Conservation (phyloP, 371 early-diverging fungal species). For the Lichtheimia ornata region DNA sequence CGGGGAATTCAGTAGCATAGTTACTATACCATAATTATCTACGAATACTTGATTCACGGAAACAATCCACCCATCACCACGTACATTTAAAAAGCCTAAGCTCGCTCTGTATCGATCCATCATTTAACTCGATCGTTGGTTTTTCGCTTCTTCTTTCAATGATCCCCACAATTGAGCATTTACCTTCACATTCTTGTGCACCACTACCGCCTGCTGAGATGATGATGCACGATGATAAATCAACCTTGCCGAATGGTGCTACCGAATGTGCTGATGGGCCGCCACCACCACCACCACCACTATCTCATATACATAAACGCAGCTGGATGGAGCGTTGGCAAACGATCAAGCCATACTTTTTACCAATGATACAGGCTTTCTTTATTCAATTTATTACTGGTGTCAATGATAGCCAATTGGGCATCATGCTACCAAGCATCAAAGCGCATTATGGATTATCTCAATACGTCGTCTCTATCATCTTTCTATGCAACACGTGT, state of each 20-base stretch:
- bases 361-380: constrained; percentile 22
- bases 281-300: neutral
- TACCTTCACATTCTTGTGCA: neutral
- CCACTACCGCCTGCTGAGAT: no score
- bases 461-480: constrained; percentile 29
- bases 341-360: constrained; percentile 5
- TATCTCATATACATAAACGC: neutral
- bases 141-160: neutral
- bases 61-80: no score
- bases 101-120: no score
- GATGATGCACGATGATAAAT: no score
- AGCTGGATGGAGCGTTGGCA: constrained; percentile 9
- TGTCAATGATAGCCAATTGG: constrained; percentile 27
- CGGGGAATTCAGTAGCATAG: no score
- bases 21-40: no score
- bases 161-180: neutral
- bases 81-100: no score
- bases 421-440: constrained; percentile 32
- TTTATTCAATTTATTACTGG: constrained; percentile 20
- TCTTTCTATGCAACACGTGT: constrained; percentile 21
- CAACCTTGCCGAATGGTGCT: no score
- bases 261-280: no score
- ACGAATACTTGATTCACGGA: no score
- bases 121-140: neutral
- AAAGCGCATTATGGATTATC: constrained; percentile 24